Evolutionary conservation across 495 filamentous ascomycete genomes (phyloP), one percentile per base, ranked within the genome.

Genomic region (Aspergillus sclerotiicarbonarius): DNA sequence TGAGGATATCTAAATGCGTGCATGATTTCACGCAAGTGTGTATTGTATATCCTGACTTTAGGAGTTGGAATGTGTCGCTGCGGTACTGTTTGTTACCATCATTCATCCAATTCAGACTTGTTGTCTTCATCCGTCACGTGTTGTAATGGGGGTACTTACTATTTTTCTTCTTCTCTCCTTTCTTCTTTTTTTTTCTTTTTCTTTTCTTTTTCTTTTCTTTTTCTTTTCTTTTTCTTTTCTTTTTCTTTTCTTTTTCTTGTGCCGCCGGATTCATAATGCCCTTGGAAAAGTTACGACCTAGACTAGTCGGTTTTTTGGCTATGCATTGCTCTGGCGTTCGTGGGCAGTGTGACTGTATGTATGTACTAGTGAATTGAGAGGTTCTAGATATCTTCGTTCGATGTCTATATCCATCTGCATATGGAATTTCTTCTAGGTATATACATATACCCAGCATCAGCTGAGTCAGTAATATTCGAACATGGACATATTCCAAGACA

Each of bases 301-400:
- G 45, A 55, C 55, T 32, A n/a, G 33, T 51, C 41, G 25, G 39
- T 43, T 35, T 35, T 48, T 41, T 51, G 31, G 21, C 39, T 46
- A 51, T 63, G 61, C 61, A 63, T 63, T 56, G 43, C 35, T 59
- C 31, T 39, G 61, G 61, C 61, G 61, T 63, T 63, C n/a, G 18
- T 31, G 54, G 19, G 25, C n/a, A 41, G 37, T 41, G 37, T 41
- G 19, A 18, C n/a, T 15, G 37, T 41, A n/a, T 41, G 29, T 16
- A 51, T 51, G 49, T 32, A 51, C 31, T 31, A 51, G 31, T 25
- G 49, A 51, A 29, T 53, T 8, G 16, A 53, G 9, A 15, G 12
- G 8, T 13, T 13, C 21, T 2, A 29, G 12, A 19, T 21, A 43
- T 53, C 29, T 15, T n/a, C 19, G 5, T 49, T 51, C 8, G 13